Percentiles rank a stretch among this genome's conserved stretches.
Evolutionary conservation across 768 basidiomycete species (phyloP).

Genomic region (Lyophyllum semitale): DNA sequence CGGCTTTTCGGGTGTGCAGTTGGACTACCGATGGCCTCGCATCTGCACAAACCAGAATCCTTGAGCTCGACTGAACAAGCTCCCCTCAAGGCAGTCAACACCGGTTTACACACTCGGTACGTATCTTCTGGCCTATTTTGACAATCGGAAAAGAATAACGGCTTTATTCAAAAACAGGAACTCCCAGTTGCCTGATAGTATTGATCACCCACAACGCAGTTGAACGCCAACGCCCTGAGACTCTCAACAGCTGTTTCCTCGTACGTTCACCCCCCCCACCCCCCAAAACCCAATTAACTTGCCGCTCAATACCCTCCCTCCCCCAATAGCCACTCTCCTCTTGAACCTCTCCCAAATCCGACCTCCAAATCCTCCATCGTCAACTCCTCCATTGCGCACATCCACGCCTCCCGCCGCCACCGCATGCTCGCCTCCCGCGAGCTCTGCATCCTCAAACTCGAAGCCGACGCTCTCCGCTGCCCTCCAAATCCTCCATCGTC

Average conservation of each 20-base stretch:
- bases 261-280: slow-evolving; percentile 43
- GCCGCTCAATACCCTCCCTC: slow-evolving; percentile 35
- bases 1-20: no score
- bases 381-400: slow-evolving; percentile 90
- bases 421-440: slow-evolving; percentile 75
- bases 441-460: slow-evolving; percentile 74
- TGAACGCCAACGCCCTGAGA: slow-evolving; percentile 91
- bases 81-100: no score
- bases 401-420: slow-evolving; percentile 67
- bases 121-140: no score
- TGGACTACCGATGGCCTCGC: no score
- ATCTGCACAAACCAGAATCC: no score
- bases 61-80: no score
- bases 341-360: slow-evolving; percentile 90
- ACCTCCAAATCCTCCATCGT: slow-evolving; percentile 95
- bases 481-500: no score
- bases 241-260: slow-evolving; percentile 89
- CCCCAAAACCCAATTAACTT: no score
- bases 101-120: no score
- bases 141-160: no score
- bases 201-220: slow-evolving; percentile 98
- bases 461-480: slow-evolving; percentile 89
- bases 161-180: no score
- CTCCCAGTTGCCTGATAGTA: no score
- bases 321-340: slow-evolving; percentile 89